Percentiles rank a stretch among this genome's conserved stretches.
Evolutionary conservation across 805 yeast species (phyloP).

Genomic region (Teunomyces cretensis): DNA sequence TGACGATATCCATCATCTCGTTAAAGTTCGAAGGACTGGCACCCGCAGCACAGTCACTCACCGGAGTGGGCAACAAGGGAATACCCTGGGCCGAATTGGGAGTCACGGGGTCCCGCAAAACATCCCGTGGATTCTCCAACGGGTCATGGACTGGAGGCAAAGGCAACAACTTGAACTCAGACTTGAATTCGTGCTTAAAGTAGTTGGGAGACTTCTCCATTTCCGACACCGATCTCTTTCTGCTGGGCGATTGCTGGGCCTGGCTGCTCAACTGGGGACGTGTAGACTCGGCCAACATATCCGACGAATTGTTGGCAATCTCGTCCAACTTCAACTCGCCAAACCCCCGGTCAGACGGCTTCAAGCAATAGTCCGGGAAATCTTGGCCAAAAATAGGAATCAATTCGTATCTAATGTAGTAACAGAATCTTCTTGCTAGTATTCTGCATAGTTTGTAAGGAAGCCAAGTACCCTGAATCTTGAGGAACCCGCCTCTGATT

Average conservation of each 20-base stretch:
- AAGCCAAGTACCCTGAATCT: conserved; percentile 94
- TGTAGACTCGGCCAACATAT: background rate
- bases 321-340: conserved; percentile 56
- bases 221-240: too few relatives aligned
- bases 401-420: conserved; percentile 68
- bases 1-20: conserved; percentile 31
- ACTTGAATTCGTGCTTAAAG: too few relatives aligned
- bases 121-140: background rate
- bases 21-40: background rate
- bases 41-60: background rate
- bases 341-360: conserved; percentile 60
- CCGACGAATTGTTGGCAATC: conserved; percentile 11
- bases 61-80: background rate
- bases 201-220: too few relatives aligned
- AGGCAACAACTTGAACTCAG: background rate
- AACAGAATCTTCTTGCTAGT: conserved; percentile 75
- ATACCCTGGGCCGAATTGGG: background rate
- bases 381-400: conserved; percentile 77
- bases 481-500: conserved; percentile 86
- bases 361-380: conserved; percentile 61
- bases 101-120: background rate
- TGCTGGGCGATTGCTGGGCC: background rate
- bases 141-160: background rate
- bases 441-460: conserved; percentile 67
- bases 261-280: too few relatives aligned